A percentile compares a stretch with the other conserved stretches of the same genome.
These are phyloP conservation scores for Pyricularia grisea DNA, from an alignment of 2,329 filamentous ascomycete species.

Conservation along the genomic window DNA sequence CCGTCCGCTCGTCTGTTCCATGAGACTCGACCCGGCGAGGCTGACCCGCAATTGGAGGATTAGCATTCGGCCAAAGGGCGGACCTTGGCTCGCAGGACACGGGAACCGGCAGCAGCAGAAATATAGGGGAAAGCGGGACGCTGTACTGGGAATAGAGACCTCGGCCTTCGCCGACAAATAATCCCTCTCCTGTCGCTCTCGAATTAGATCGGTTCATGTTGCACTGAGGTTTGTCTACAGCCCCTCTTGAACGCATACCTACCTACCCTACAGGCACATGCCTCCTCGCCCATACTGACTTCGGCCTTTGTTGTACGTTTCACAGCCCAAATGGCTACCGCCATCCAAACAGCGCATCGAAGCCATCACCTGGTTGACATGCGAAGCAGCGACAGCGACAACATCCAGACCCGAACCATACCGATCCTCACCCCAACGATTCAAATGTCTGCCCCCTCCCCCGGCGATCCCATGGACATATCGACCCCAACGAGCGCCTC, in stretches of 20 bases:
- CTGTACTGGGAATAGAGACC: not conserved
- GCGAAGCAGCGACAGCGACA: conserved; percentile 24
- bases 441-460: conserved; percentile 48
- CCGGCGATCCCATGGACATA: conserved; percentile 53
- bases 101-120: conserved; percentile 2
- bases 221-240: not conserved
- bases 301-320: not conserved
- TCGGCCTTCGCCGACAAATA: not conserved
- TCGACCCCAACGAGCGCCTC: conserved; percentile 41
- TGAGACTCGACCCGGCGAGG: not conserved
- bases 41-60: not conserved
- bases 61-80: not conserved
- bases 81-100: conserved; percentile 1
- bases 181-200: not conserved
- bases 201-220: not conserved
- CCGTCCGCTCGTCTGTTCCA: not conserved
- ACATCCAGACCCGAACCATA: conserved; percentile 43
- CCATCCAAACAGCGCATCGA: conserved; percentile 39
- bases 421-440: conserved; percentile 48
- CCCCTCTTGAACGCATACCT: not conserved
- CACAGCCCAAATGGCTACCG: conserved; percentile 41
- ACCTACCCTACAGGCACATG: not conserved
- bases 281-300: too few species aligned
- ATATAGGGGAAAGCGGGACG: not conserved
- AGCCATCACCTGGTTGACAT: conserved; percentile 28